Evolutionary conservation across 2,329 filamentous ascomycete species (phyloP).

Genomic region (Phyllosticta citribraziliensis): DNA sequence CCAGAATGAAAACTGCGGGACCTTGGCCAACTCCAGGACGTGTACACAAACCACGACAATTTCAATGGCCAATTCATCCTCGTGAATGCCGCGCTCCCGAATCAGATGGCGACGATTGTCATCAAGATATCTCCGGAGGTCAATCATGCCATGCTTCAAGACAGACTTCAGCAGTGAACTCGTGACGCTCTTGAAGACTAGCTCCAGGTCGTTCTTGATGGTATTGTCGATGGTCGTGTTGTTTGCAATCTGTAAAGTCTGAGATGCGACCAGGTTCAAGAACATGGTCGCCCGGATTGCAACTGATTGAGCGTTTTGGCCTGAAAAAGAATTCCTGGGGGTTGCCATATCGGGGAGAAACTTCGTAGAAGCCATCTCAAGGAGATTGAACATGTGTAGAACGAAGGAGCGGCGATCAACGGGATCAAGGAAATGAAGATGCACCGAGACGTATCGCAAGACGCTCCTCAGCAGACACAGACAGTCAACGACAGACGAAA

Average conservation of each 20-base stretch:
- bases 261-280: slow-evolving; percentile 20
- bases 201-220: slow-evolving; percentile 15
- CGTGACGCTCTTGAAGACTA: slow-evolving; percentile 26
- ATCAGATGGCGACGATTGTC: slow-evolving; percentile 30
- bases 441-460: slow-evolving; percentile 39
- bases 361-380: slow-evolving; percentile 24
- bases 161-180: slow-evolving; percentile 28
- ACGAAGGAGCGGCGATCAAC: slow-evolving; percentile 43
- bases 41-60: slow-evolving; percentile 39
- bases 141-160: slow-evolving; percentile 22
- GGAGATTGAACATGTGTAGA: slow-evolving; percentile 31
- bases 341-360: slow-evolving; percentile 7
- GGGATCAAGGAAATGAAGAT: slow-evolving; percentile 44
- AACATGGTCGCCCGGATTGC: background rate
- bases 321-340: background rate
- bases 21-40: slow-evolving; percentile 24
- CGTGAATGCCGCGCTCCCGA: slow-evolving; percentile 40
- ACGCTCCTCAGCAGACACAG: slow-evolving; percentile 32
- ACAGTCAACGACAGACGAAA: background rate
- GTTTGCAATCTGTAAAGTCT: slow-evolving; percentile 23
- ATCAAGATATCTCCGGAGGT: slow-evolving; percentile 36
- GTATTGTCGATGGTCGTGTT: slow-evolving; percentile 16
- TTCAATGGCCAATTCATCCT: slow-evolving; percentile 34
- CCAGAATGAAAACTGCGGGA: slow-evolving; percentile 32
- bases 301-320: background rate